These are phyloP conservation scores for Pyracantha coccinea DNA, from an alignment of 331 rosid species.

Conservation along the genomic window DNA sequence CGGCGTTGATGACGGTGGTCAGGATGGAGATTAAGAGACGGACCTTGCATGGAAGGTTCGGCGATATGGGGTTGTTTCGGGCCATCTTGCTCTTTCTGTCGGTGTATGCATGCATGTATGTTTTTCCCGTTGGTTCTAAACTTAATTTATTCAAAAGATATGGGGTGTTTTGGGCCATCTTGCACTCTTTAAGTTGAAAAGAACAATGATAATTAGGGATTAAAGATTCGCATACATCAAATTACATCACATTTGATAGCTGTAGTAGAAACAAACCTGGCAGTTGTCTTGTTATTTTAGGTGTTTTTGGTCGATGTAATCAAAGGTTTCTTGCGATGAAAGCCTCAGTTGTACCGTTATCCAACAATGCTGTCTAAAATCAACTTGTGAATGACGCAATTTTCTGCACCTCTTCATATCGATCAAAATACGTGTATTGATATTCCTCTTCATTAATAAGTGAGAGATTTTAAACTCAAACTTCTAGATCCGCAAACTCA, in stretches of 20 bases:
- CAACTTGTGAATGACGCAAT: background rate
- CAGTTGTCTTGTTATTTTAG: background rate
- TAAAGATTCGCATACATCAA: no score
- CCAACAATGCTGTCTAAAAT: background rate
- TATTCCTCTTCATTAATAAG: no score
- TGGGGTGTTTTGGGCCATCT: background rate
- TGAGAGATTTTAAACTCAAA: no score
- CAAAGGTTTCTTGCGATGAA: background rate
- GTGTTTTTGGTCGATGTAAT: background rate
- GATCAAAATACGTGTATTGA: no score
- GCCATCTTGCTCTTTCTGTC: background rate
- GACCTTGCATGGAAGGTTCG: constrained; percentile 9
- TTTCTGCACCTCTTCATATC: background rate
- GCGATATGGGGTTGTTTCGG: background rate
- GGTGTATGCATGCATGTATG: no score
- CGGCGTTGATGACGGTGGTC: background rate
- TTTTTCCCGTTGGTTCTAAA: no score
- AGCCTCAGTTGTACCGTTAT: background rate
- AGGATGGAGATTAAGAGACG: background rate
- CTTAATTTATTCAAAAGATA: no score
- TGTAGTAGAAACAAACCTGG: background rate
- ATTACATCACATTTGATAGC: no score
- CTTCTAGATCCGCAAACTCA: no score
- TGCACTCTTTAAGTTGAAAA: background rate
- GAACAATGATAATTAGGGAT: background rate